A percentile compares a stretch with the other conserved stretches of the same genome.
phyloP scores from a whole-genome alignment of 2,329 filamentous ascomycete species.

The Zalaria sp. region DNA sequence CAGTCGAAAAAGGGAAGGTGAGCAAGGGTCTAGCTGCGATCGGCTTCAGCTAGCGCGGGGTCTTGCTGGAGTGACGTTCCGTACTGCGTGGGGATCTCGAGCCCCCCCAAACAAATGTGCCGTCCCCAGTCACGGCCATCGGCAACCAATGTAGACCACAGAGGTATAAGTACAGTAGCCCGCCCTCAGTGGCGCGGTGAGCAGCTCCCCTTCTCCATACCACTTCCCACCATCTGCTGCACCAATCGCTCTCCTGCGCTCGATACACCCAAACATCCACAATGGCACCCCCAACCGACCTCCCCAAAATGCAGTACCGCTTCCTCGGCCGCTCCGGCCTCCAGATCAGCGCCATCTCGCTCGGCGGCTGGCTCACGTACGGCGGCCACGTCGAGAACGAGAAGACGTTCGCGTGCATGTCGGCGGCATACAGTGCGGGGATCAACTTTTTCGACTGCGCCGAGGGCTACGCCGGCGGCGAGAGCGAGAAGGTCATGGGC shows the following conservation, averaged over 20 bases:
- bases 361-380: constrained; percentile 18
- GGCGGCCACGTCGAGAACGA: constrained; percentile 21
- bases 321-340: constrained; percentile 23
- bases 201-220: too few species aligned
- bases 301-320: constrained; percentile 8
- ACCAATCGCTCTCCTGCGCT: neutral
- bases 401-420: constrained; percentile 39
- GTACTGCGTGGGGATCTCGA: neutral
- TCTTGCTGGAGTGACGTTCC: neutral
- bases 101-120: neutral
- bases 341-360: constrained; percentile 25
- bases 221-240: neutral
- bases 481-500: constrained; percentile 42
- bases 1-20: neutral
- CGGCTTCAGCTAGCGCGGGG: neutral
- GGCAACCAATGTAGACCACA: too few species aligned
- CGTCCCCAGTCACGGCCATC: neutral
- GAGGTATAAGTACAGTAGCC: too few species aligned
- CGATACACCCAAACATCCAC: neutral
- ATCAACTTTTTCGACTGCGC: constrained; percentile 50
- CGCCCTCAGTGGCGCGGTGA: too few species aligned
- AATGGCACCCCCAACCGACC: neutral
- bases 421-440: constrained; percentile 42
- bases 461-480: constrained; percentile 38
- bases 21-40: neutral